Evolutionary conservation across 2,329 filamentous ascomycete genomes (phyloP).

Genomic region (Xylaria sp.): DNA sequence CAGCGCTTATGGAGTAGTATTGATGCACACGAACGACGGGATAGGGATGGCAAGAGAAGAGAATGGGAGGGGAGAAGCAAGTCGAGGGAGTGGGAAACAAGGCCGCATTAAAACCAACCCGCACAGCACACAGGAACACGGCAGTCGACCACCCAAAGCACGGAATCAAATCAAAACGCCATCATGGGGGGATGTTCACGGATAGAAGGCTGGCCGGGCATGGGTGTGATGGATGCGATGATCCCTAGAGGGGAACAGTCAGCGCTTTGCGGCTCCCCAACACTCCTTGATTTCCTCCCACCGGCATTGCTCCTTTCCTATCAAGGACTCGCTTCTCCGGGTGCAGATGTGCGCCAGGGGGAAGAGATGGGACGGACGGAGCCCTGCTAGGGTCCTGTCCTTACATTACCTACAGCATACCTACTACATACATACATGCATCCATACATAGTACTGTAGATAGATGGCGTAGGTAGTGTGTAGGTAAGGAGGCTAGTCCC

Average conservation of each 20-base stretch:
- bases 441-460: neutral
- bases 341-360: slow-evolving; percentile 38
- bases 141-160: slow-evolving; percentile 30
- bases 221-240: slow-evolving; percentile 42
- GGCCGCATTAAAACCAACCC: slow-evolving; percentile 46
- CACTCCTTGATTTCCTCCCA: slow-evolving; percentile 36
- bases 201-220: slow-evolving; percentile 48
- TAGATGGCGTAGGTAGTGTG: too few species aligned
- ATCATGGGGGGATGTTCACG: slow-evolving; percentile 44
- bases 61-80: slow-evolving; percentile 37
- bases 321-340: slow-evolving; percentile 41
- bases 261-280: slow-evolving; percentile 39
- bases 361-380: slow-evolving; percentile 22
- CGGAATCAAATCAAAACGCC: slow-evolving; percentile 25
- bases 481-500: neutral
- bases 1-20: slow-evolving; percentile 58
- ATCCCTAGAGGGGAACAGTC: slow-evolving; percentile 39
- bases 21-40: slow-evolving; percentile 46
- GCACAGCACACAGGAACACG: slow-evolving; percentile 28
- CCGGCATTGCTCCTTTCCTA: slow-evolving; percentile 30
- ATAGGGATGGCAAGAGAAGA: slow-evolving; percentile 45
- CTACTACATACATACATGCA: too few species aligned
- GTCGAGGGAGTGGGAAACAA: slow-evolving; percentile 45
- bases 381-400: slow-evolving; percentile 2
- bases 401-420: neutral